Evolutionary conservation across 805 yeast genomes (phyloP), one percentile per base, ranked within the genome.

Genomic region (Pichia pseudocactophila): DNA sequence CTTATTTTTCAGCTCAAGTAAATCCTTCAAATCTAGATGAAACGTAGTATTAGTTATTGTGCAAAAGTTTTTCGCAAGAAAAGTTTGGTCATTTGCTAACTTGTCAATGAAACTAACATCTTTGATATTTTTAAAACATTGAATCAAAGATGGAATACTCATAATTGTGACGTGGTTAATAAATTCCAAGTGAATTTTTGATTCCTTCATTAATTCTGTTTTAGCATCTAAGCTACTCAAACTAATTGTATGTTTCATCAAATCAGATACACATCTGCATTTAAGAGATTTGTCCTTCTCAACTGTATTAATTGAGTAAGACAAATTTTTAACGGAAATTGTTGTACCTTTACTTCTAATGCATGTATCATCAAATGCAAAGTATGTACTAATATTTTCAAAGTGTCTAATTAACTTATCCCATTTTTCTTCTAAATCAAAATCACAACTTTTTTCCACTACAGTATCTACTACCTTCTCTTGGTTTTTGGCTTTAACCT

Each of bases 61-160:
- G 4, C 56, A 18, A 17, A 52, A 51, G 7, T 53, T 50, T 38
- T 50, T 51, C 11, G 54, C 44, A 38, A 57, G 34, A 26, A 51
- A 55, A 8, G 50, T 18, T 22, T 50, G 53, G 8, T 45, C 45
- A n/a, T 31, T 32, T 2, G 49, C 37, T 12, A 51, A 26, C 5
- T 34, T 10, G 12, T 42, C 41, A 12, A 52, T 46, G 13, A 34
- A 43, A 1, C 38, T 50, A 7, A 32, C 20, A 32, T 52, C 46
- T n/a, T 44, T 30, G 2, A 42, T 43, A 19, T 48, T 37, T 15
- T 38, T 28, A 9, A 44, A 20, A 7, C 46, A 40, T 15, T 30
- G 34, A 13, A 46, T 17, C 20, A 43, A 30, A 8, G 43, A 30
- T 34, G 35, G 33, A 3, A 44, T 27, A 34, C 50, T 49, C 37